Conservation (phyloP, 257 asterid species). For the Gardenia jasminoides region DNA sequence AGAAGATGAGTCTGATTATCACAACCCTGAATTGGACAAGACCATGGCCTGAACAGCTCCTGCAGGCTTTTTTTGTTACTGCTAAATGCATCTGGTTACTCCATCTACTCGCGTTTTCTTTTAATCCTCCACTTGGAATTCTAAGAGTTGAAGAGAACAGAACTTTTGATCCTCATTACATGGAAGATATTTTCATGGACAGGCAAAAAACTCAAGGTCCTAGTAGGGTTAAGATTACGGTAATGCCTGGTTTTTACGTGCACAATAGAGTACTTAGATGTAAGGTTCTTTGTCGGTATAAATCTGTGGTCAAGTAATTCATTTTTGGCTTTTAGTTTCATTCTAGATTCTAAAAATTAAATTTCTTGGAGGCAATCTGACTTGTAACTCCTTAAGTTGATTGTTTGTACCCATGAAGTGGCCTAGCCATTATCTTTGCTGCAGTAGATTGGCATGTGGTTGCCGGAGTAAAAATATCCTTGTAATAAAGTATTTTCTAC, state of each 20-base stretch:
- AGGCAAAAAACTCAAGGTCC: conserved; percentile 52
- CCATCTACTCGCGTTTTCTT: conserved; percentile 87
- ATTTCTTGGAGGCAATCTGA: neutral
- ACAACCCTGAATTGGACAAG: conserved; percentile 63
- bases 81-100: conserved; percentile 94
- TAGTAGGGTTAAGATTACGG: conserved; percentile 75
- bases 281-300: conserved; percentile 81
- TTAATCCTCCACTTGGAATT: conserved; percentile 49
- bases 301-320: conserved; percentile 29
- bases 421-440: neutral
- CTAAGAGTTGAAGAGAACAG: conserved; percentile 65
- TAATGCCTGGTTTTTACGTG: conserved; percentile 91
- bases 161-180: conserved; percentile 53
- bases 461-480: neutral
- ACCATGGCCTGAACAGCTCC: conserved; percentile 95
- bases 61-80: conserved; percentile 81
- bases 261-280: conserved; percentile 71
- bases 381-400: neutral
- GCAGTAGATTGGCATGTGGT: neutral
- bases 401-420: neutral
- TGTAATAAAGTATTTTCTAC: neutral
- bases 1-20: conserved; percentile 77
- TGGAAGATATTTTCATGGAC: conserved; percentile 74
- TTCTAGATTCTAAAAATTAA: neutral
- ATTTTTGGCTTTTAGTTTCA: neutral